phyloP scores from a whole-genome alignment of 1,284 basidiomycete species.

The Mrakiaceae sp. region DNA sequence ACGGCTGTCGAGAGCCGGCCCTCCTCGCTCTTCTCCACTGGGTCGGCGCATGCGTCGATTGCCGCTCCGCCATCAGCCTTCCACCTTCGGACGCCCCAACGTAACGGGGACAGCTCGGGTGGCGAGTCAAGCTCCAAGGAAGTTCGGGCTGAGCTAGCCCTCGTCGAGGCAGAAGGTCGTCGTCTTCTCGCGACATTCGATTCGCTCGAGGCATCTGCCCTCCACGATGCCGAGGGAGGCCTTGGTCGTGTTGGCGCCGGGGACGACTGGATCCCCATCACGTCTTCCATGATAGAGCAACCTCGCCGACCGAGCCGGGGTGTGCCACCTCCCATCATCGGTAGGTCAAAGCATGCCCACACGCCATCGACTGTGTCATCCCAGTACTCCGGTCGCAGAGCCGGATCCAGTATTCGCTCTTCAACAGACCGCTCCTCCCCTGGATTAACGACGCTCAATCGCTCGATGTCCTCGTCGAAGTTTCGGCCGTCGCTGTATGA shows the following conservation, averaged over 20 bases:
- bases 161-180: conserved; percentile 10
- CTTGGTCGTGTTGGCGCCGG: background rate
- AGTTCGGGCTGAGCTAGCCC: background rate
- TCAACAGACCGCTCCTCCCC: background rate
- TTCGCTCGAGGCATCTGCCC: background rate
- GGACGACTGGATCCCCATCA: conserved; percentile 5
- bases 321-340: too few relatives aligned
- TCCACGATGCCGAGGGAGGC: background rate
- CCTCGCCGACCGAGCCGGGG: background rate
- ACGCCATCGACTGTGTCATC: too few relatives aligned
- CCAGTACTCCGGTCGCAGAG: too few relatives aligned
- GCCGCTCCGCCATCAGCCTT: conserved; percentile 5
- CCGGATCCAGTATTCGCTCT: background rate
- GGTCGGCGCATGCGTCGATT: background rate
- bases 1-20: background rate
- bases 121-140: background rate
- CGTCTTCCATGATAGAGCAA: background rate
- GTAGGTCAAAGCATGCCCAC: too few relatives aligned
- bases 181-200: conserved; percentile 5
- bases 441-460: too few relatives aligned
- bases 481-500: too few relatives aligned
- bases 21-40: conserved; percentile 2
- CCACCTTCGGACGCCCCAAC: background rate
- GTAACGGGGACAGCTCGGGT: background rate
- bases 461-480: too few relatives aligned